A percentile compares a stretch with the other conserved stretches of the same genome.
Conservation (phyloP, 495 filamentous ascomycete species). For the Apodospora peruviana region DNA sequence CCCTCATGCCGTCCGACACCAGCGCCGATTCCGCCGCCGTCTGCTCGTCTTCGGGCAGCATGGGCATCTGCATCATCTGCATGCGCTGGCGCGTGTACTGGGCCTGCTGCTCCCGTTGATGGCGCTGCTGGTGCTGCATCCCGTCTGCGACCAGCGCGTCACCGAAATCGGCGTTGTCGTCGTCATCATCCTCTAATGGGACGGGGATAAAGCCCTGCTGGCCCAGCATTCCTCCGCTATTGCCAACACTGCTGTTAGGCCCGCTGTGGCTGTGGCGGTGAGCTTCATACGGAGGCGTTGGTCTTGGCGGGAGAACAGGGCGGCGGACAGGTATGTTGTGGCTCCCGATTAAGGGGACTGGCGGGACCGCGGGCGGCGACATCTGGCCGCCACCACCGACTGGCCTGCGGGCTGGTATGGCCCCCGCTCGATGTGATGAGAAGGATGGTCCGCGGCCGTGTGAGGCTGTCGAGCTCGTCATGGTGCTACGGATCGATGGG, state of each 20-base stretch:
- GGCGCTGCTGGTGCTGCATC: slow-evolving; percentile 12
- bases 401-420: background rate
- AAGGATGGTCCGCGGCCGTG: background rate
- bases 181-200: slow-evolving; percentile 19
- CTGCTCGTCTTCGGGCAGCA: slow-evolving; percentile 20
- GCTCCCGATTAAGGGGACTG: background rate
- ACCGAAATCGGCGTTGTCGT: slow-evolving; percentile 14
- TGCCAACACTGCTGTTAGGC: background rate
- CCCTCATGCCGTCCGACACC: slow-evolving; percentile 31
- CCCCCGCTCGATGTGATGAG: background rate
- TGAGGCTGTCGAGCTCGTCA: slow-evolving; percentile 7
- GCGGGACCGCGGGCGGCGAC: too few relatives aligned
- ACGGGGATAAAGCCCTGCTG: slow-evolving; percentile 7
- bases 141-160: slow-evolving; percentile 22
- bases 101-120: background rate
- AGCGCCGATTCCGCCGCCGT: slow-evolving; percentile 22
- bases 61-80: slow-evolving; percentile 4
- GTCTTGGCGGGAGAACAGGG: background rate
- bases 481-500: slow-evolving; percentile 22
- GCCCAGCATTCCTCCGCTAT: background rate
- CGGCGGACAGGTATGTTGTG: slow-evolving; percentile 2
- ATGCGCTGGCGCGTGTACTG: background rate
- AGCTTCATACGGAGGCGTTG: background rate
- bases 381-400: background rate
- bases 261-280: background rate